These are phyloP conservation scores for Pilaira anomala DNA, from an alignment of 192 early-diverging fungal species.

Conservation along the genomic window DNA sequence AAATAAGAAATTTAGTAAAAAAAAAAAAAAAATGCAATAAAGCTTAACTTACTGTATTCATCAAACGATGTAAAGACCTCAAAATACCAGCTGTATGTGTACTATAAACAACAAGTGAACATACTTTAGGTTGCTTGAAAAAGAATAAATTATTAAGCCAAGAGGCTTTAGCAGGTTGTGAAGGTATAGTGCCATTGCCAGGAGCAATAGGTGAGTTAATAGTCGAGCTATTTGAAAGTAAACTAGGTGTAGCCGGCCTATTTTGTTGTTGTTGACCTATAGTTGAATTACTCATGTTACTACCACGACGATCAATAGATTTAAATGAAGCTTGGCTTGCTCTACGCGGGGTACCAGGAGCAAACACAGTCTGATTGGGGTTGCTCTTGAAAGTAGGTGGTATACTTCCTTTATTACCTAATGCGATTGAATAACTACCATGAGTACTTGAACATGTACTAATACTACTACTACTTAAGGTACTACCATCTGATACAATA, in stretches of 20 bases:
- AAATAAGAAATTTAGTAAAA: neutral
- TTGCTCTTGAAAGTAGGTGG: constrained; percentile 10
- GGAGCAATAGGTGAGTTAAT: constrained; percentile 15
- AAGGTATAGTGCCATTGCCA: neutral
- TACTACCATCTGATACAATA: constrained; percentile 23
- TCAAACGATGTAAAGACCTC: constrained; percentile 13
- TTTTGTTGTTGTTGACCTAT: neutral
- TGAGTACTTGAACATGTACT: constrained; percentile 11
- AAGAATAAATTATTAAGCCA: constrained; percentile 30
- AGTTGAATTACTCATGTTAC: constrained; percentile 14
- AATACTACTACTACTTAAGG: constrained; percentile 26
- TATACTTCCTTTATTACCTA: neutral
- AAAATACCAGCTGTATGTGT: constrained; percentile 13
- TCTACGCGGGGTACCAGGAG: neutral
- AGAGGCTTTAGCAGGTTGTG: constrained; percentile 11
- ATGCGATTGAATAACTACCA: neutral
- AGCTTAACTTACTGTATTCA: constrained; percentile 23
- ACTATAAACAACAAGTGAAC: constrained; percentile 17
- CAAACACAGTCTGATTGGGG: neutral
- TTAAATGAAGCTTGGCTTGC: constrained; percentile 22
- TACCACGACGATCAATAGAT: constrained; percentile 18
- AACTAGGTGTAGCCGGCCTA: constrained; percentile 27
- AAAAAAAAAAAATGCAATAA: neutral
- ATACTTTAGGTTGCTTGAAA: constrained; percentile 32
- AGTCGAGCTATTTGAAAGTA: constrained; percentile 25